Evolutionary conservation across 1,139 yeast species (phyloP).

Genomic region (Saccharomyces hybrid): DNA sequence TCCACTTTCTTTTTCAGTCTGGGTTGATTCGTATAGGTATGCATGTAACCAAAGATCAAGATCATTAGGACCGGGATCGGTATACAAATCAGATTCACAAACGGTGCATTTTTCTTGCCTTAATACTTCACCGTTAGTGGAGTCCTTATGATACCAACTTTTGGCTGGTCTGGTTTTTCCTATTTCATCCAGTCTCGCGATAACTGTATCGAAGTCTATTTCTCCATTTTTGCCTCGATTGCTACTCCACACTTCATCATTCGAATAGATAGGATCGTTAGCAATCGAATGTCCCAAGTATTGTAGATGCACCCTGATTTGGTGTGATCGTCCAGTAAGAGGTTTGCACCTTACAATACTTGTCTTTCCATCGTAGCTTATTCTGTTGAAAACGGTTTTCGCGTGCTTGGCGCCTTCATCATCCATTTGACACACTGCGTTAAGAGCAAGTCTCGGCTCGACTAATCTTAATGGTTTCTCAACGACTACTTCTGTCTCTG

Average conservation of each 20-base stretch:
- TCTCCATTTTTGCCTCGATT: slow-evolving; percentile 53
- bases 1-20: slow-evolving; percentile 28
- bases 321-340: slow-evolving; percentile 89
- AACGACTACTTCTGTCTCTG: slow-evolving; percentile 45
- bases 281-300: slow-evolving; percentile 85
- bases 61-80: slow-evolving; percentile 86
- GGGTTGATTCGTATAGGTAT: slow-evolving; percentile 55
- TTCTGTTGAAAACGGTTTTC: slow-evolving; percentile 36
- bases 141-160: slow-evolving; percentile 55
- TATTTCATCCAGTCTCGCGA: slow-evolving; percentile 45
- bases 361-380: slow-evolving; percentile 41
- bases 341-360: slow-evolving; percentile 82
- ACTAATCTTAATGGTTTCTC: slow-evolving; percentile 65
- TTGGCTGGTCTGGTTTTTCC: slow-evolving; percentile 66
- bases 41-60: slow-evolving; percentile 90
- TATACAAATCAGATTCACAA: slow-evolving; percentile 67
- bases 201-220: slow-evolving; percentile 42
- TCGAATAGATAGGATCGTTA: slow-evolving; percentile 86
- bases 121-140: slow-evolving; percentile 50
- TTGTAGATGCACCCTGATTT: slow-evolving; percentile 86
- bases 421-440: slow-evolving; percentile 45
- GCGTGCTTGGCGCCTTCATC: slow-evolving; percentile 60
- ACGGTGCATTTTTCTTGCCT: slow-evolving; percentile 52
- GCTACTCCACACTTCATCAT: slow-evolving; percentile 69
- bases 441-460: slow-evolving; percentile 74